A percentile compares a stretch with the other conserved stretches of the same genome.
phyloP scores from a whole-genome alignment of 371 early-diverging fungal species.

The Apophysomyces variabilis region DNA sequence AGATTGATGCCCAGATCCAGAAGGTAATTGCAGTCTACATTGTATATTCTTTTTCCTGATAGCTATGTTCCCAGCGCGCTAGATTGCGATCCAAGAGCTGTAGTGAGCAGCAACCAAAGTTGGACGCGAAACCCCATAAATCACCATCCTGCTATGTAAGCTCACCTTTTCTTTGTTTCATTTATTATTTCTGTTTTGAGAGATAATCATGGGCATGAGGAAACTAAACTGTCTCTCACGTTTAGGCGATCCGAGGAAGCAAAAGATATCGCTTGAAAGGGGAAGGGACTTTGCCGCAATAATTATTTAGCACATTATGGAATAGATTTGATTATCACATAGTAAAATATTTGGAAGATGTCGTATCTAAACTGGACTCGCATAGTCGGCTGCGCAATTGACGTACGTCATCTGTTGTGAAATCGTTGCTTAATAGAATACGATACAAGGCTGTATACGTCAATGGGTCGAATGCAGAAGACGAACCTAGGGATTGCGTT shows the following conservation, averaged over 20 bases:
- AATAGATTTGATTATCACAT: neutral
- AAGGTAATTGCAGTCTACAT: conserved; percentile 6
- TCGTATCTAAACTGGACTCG: conserved; percentile 6
- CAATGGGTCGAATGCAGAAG: neutral
- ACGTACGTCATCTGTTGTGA: conserved; percentile 3
- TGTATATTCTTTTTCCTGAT: neutral
- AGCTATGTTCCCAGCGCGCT: neutral
- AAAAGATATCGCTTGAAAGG: neutral
- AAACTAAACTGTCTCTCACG: neutral
- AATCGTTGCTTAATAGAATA: conserved; percentile 3
- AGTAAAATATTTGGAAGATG: neutral
- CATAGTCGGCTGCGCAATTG: conserved; percentile 10
- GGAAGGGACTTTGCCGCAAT: neutral
- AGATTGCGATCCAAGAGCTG: conserved; percentile 6
- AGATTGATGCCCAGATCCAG: conserved; percentile 28
- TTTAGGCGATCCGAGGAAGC: neutral
- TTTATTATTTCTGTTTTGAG: no score
- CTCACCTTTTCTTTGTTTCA: neutral
- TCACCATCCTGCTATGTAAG: neutral
- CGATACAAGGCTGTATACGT: conserved; percentile 7
- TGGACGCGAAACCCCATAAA: neutral
- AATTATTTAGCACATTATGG: neutral
- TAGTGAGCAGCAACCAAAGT: neutral
- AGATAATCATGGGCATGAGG: no score
- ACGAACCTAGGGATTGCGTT: neutral